Percentiles rank a stretch among this genome's conserved stretches.
Evolutionary conservation across 2,329 filamentous ascomycete genomes (phyloP).

Genomic region (Arthroderma sp.): DNA sequence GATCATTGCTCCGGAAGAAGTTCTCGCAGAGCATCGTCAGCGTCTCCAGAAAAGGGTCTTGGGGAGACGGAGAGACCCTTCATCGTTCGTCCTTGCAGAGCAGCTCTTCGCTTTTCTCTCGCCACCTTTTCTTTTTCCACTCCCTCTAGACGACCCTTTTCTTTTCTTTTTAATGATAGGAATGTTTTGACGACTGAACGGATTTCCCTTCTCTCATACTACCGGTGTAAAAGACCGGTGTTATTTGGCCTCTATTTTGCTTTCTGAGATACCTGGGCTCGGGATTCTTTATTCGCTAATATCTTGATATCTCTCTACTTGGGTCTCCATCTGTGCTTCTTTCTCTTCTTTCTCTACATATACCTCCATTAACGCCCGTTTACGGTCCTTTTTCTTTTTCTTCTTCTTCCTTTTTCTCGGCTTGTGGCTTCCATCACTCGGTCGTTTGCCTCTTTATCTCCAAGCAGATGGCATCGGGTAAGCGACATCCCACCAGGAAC

Average conservation of each 20-base stretch:
- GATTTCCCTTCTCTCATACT: constrained; percentile 9
- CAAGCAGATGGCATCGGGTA: constrained; percentile 7
- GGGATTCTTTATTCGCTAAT: neutral
- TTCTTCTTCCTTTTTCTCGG: neutral
- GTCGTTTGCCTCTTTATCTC: neutral
- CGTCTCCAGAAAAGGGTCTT: neutral
- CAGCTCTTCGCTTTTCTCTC: neutral
- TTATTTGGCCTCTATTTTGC: constrained; percentile 5
- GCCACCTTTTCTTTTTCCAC: constrained; percentile 5
- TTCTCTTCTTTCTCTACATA: neutral
- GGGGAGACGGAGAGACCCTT: neutral
- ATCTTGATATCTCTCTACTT: constrained; percentile 1
- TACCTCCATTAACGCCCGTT: neutral
- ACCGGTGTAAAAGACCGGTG: constrained; percentile 7
- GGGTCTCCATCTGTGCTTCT: neutral
- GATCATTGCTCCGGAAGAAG: neutral
- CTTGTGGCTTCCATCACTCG: neutral
- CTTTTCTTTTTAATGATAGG: constrained; percentile 23
- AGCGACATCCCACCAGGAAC: neutral
- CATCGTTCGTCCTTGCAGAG: neutral
- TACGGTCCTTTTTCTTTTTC: neutral
- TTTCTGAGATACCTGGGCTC: neutral
- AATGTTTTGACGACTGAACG: constrained; percentile 26
- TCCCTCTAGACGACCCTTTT: constrained; percentile 7
- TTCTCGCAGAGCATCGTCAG: neutral